Evolutionary conservation across 257 asterid genomes (phyloP).

Genomic region (Ballota nigra): DNA sequence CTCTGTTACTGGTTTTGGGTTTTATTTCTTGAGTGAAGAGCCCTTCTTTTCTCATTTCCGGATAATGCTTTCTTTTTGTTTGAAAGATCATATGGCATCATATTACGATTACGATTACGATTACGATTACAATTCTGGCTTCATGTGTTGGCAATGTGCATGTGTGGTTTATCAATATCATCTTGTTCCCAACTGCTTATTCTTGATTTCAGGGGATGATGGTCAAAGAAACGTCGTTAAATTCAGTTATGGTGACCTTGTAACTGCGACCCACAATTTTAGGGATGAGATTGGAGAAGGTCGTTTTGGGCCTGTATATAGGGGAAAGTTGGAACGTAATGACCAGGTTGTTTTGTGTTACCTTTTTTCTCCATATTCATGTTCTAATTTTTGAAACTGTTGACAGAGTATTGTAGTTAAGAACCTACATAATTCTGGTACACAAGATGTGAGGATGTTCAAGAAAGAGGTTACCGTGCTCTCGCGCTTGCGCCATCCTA

Average conservation of each 20-base stretch:
- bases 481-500: slow-evolving; percentile 40
- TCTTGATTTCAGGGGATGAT: background rate
- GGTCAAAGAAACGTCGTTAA: background rate
- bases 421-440: slow-evolving; percentile 38
- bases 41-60: too few relatives aligned
- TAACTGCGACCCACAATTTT: slow-evolving; percentile 38
- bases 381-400: background rate
- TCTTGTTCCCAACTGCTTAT: too few relatives aligned
- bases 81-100: too few relatives aligned
- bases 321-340: slow-evolving; percentile 29
- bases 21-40: too few relatives aligned
- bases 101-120: too few relatives aligned
- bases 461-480: slow-evolving; percentile 50
- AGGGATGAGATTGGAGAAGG: slow-evolving; percentile 41
- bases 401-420: slow-evolving; percentile 44
- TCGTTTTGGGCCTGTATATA: slow-evolving; percentile 49
- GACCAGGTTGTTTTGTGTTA: slow-evolving; percentile 30
- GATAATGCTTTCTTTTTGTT: too few relatives aligned
- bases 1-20: too few relatives aligned
- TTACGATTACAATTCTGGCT: too few relatives aligned
- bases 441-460: slow-evolving; percentile 42
- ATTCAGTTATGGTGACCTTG: slow-evolving; percentile 26
- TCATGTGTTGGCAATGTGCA: too few relatives aligned
- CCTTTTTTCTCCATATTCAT: background rate
- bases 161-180: too few relatives aligned